Evolutionary conservation across 768 basidiomycete genomes (phyloP).

Genomic region (Rhodocollybia butyracea): DNA sequence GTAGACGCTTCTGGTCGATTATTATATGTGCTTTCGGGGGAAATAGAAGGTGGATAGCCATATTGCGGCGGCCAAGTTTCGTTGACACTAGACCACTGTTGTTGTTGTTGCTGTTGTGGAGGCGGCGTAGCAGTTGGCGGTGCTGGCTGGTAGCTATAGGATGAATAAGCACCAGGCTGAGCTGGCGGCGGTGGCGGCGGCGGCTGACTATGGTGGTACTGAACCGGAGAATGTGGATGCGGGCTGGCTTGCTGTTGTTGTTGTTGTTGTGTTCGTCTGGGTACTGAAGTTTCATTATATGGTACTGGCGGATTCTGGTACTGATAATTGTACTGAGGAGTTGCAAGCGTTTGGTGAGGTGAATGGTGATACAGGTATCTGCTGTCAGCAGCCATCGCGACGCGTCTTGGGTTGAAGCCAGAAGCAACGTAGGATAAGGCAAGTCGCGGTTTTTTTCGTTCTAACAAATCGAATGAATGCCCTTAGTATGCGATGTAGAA

Average conservation of each 20-base stretch:
- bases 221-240: conserved; percentile 24
- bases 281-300: too few relatives aligned
- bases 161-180: background rate
- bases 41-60: conserved; percentile 20
- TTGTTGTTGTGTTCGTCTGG: background rate
- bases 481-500: too few relatives aligned
- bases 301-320: background rate
- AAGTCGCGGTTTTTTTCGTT: too few relatives aligned
- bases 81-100: conserved; percentile 13
- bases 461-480: too few relatives aligned
- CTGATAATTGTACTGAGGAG: conserved; percentile 13
- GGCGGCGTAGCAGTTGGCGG: conserved; percentile 14
- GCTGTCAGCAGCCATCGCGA: conserved; percentile 53
- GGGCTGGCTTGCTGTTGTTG: conserved; percentile 18
- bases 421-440: too few relatives aligned
- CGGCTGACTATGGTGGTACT: background rate
- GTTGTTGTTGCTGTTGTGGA: conserved; percentile 26
- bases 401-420: too few relatives aligned
- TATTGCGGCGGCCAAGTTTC: background rate
- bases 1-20: conserved; percentile 29
- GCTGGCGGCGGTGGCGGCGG: conserved; percentile 11
- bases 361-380: conserved; percentile 52
- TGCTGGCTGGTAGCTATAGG: conserved; percentile 14
- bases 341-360: conserved; percentile 38
- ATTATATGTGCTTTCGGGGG: conserved; percentile 31